Percentiles rank a stretch among this genome's conserved stretches.
These are phyloP conservation scores for Aethionema arabicum DNA, from an alignment of 345 rosid species.

Conservation along the genomic window DNA sequence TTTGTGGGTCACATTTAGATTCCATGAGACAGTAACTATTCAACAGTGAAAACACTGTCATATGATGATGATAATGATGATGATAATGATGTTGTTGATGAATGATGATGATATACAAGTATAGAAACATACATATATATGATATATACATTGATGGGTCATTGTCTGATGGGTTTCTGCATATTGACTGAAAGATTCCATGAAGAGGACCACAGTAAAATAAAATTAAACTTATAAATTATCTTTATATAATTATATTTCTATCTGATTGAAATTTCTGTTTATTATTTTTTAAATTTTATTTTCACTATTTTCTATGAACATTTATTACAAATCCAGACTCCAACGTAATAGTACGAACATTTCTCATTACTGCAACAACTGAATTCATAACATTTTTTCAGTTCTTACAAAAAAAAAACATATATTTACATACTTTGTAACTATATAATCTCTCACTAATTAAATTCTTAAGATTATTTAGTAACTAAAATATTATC, in stretches of 20 bases:
- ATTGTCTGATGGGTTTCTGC: constrained; percentile 40
- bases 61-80: constrained; percentile 20
- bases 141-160: constrained; percentile 35
- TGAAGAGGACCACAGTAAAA: constrained; percentile 39
- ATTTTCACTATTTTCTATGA: constrained; percentile 34
- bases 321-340: constrained; percentile 38
- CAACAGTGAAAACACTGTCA: constrained; percentile 34
- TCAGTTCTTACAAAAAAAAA: not conserved
- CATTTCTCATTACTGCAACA: constrained; percentile 35
- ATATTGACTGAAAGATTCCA: constrained; percentile 43
- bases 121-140: constrained; percentile 17
- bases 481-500: too few relatives aligned
- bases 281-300: not conserved
- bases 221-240: not conserved
- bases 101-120: constrained; percentile 12
- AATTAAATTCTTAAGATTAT: too few relatives aligned
- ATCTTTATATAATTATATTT: constrained; percentile 3
- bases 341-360: constrained; percentile 35
- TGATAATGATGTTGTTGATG: constrained; percentile 1
- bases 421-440: too few relatives aligned
- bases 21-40: constrained; percentile 36
- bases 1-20: constrained; percentile 42
- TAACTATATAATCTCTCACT: too few relatives aligned
- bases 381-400: constrained; percentile 9
- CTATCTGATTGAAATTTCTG: constrained; percentile 17